Evolutionary conservation across 2,329 filamentous ascomycete genomes (phyloP).

Genomic region (Ophiocordyceps camponoti-floridani): DNA sequence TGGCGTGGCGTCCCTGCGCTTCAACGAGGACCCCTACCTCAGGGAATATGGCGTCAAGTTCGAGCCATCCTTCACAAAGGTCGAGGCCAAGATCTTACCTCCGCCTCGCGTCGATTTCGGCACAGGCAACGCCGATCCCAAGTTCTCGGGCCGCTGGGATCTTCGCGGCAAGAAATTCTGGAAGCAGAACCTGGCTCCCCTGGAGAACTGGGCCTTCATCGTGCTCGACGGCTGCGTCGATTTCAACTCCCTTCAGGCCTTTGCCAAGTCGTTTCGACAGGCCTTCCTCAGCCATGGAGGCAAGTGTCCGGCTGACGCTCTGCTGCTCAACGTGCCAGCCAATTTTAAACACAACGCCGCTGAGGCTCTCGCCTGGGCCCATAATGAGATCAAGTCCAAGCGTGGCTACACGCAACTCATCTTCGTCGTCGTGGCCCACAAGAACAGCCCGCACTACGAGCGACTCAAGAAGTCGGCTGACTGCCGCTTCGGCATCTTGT

Average conservation of each 20-base stretch:
- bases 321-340: constrained; percentile 15
- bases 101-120: constrained; percentile 57
- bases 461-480: constrained; percentile 82
- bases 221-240: constrained; percentile 38
- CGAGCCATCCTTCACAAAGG: constrained; percentile 41
- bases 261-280: constrained; percentile 22
- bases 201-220: constrained; percentile 62
- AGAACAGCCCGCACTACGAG: constrained; percentile 56
- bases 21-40: constrained; percentile 55
- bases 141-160: constrained; percentile 66
- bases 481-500: constrained; percentile 65
- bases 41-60: constrained; percentile 58
- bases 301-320: constrained; percentile 15
- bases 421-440: constrained; percentile 58
- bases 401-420: constrained; percentile 53
- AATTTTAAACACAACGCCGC: constrained; percentile 22
- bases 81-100: constrained; percentile 52
- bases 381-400: constrained; percentile 31
- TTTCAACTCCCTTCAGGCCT: constrained; percentile 14
- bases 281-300: constrained; percentile 33
- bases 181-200: constrained; percentile 37
- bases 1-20: constrained; percentile 38
- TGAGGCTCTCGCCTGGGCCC: constrained; percentile 26
- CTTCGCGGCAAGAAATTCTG: constrained; percentile 64
- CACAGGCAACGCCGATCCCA: constrained; percentile 38